Percentiles rank a stretch among this genome's conserved stretches.
Evolutionary conservation across 305 asterid genomes (phyloP).

Genomic region (Monarda citriodora): DNA sequence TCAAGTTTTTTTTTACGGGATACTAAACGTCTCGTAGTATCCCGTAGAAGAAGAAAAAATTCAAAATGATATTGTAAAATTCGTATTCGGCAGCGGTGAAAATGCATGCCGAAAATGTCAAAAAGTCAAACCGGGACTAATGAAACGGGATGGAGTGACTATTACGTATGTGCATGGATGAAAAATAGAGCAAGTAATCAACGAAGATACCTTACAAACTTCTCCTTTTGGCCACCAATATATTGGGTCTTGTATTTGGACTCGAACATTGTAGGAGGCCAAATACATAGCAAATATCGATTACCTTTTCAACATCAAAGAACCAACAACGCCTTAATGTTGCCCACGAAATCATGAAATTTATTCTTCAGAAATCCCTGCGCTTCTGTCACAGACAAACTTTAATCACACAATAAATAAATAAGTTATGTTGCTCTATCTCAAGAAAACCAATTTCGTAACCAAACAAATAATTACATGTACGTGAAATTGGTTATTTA

Average conservation of each 20-base stretch:
- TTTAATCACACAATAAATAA: slow-evolving; percentile 14
- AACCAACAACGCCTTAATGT: slow-evolving; percentile 23
- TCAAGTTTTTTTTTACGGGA: too few relatives aligned
- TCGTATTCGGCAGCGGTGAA: too few relatives aligned
- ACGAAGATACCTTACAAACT: slow-evolving; percentile 62
- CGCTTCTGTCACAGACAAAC: background rate
- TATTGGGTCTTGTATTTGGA: slow-evolving; percentile 59
- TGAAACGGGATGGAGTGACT: too few relatives aligned
- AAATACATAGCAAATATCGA: slow-evolving; percentile 32
- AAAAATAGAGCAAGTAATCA: background rate
- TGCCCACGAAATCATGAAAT: slow-evolving; percentile 31
- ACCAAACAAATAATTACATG: too few relatives aligned
- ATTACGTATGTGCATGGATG: background rate
- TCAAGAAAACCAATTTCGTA: background rate
- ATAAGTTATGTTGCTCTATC: background rate
- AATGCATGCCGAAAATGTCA: too few relatives aligned
- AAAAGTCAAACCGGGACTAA: too few relatives aligned
- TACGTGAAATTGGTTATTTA: too few relatives aligned
- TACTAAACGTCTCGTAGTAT: too few relatives aligned
- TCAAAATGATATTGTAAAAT: too few relatives aligned
- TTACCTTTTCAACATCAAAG: slow-evolving; percentile 20
- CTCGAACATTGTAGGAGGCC: slow-evolving; percentile 51
- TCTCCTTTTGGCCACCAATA: slow-evolving; percentile 84
- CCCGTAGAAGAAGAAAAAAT: too few relatives aligned
- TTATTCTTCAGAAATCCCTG: slow-evolving; percentile 18